Evolutionary conservation across 805 yeast species (phyloP).

Genomic region (Saccharomycopsis sp.): DNA sequence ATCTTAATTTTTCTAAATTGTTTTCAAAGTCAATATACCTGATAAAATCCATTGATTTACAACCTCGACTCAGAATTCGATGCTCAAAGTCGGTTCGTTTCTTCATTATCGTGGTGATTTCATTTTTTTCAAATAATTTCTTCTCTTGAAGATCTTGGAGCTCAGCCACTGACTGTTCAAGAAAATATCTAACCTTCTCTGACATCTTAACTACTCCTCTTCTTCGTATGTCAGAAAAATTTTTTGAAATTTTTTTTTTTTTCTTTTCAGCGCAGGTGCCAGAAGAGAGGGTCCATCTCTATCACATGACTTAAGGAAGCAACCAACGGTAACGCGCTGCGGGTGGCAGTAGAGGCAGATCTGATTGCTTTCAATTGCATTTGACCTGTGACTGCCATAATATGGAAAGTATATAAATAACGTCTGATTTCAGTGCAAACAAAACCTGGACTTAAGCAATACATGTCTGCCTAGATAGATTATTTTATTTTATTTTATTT

Average conservation of each 20-base stretch:
- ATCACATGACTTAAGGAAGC: too few relatives aligned
- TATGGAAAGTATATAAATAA: too few relatives aligned
- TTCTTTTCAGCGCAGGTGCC: not conserved
- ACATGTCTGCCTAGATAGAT: too few relatives aligned
- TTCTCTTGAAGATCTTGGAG: slow-evolving; percentile 78
- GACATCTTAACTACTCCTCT: slow-evolving; percentile 26
- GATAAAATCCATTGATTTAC: slow-evolving; percentile 68
- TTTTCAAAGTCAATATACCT: slow-evolving; percentile 75
- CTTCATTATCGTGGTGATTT: slow-evolving; percentile 79
- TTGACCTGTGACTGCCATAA: too few relatives aligned
- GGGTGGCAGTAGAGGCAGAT: too few relatives aligned
- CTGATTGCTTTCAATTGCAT: too few relatives aligned
- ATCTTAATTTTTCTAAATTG: slow-evolving; percentile 70
- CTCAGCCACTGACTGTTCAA: slow-evolving; percentile 80
- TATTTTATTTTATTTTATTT: too few relatives aligned
- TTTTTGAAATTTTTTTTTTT: not conserved
- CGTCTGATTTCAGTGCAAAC: too few relatives aligned
- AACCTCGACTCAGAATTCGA: slow-evolving; percentile 75
- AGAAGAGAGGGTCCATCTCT: not conserved
- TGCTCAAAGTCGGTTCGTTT: slow-evolving; percentile 95
- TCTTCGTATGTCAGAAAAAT: not conserved
- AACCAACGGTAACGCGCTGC: too few relatives aligned
- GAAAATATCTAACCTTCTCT: slow-evolving; percentile 42
- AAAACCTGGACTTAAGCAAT: too few relatives aligned
- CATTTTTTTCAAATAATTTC: slow-evolving; percentile 76